Evolutionary conservation across 805 yeast genomes (phyloP).

Genomic region (Lachancea thermotolerans): DNA sequence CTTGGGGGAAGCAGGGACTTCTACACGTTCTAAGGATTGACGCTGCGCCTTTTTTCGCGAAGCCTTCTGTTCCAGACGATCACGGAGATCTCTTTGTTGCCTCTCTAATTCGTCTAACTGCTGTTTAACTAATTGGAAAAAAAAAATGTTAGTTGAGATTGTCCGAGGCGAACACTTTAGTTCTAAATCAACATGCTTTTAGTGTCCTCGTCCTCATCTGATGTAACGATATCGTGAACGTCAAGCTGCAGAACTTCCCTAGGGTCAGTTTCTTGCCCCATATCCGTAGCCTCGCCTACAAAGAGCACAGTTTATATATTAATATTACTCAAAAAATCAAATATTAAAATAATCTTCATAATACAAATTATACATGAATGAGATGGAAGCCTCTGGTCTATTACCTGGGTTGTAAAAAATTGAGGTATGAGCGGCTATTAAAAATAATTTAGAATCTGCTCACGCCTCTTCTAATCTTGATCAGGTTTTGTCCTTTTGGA

Average conservation of each 20-base stretch:
- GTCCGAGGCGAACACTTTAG: background rate
- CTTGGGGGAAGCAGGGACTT: conserved; percentile 24
- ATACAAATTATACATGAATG: too few species aligned
- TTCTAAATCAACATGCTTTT: conserved; percentile 5
- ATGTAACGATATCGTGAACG: conserved; percentile 7
- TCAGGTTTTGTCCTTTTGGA: background rate
- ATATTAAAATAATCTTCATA: too few species aligned
- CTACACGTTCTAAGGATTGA: background rate
- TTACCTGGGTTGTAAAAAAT: too few species aligned
- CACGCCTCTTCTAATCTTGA: background rate
- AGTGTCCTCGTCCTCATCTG: conserved; percentile 9
- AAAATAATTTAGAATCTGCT: too few species aligned
- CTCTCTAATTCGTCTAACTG: conserved; percentile 20
- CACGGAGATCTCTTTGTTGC: conserved; percentile 21
- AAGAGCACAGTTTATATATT: background rate
- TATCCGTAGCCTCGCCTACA: background rate
- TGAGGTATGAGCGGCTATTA: too few species aligned
- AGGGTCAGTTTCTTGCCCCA: conserved; percentile 8
- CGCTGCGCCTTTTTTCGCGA: conserved; percentile 5
- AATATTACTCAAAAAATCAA: too few species aligned
- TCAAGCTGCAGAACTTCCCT: conserved; percentile 5
- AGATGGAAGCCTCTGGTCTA: too few species aligned
- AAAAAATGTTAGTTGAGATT: background rate
- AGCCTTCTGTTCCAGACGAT: conserved; percentile 18
- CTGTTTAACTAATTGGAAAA: background rate